phyloP scores from a whole-genome alignment of 192 early-diverging fungal species.

The Coemansia sp. region DNA sequence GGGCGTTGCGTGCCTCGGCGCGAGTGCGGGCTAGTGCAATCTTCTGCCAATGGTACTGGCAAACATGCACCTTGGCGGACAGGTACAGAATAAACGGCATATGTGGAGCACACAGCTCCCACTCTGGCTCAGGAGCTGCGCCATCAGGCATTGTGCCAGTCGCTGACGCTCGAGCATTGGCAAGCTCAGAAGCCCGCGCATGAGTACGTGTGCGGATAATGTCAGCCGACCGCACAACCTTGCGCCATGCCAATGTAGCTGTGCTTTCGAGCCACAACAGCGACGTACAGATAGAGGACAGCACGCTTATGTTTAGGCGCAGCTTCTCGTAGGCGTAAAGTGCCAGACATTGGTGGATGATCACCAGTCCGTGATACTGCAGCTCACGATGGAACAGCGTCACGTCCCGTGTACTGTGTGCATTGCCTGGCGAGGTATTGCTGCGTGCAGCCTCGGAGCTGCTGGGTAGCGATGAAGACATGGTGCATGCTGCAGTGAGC shows the following conservation, averaged over 20 bases:
- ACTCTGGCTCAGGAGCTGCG: slow-evolving; percentile 51
- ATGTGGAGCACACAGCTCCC: slow-evolving; percentile 55
- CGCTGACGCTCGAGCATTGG: slow-evolving; percentile 33
- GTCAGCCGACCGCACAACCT: slow-evolving; percentile 47
- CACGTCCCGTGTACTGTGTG: slow-evolving; percentile 49
- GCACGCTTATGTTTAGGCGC: slow-evolving; percentile 36
- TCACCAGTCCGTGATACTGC: slow-evolving; percentile 50
- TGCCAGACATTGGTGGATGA: slow-evolving; percentile 53
- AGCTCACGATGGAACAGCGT: slow-evolving; percentile 54
- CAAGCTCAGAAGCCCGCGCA: slow-evolving; percentile 43
- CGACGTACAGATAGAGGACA: slow-evolving; percentile 46
- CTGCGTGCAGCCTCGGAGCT: slow-evolving; percentile 14
- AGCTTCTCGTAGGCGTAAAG: slow-evolving; percentile 53
- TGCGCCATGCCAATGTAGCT: slow-evolving; percentile 51
- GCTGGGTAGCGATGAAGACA: slow-evolving; percentile 22
- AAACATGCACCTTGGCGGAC: slow-evolving; percentile 52
- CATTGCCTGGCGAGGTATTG: neutral
- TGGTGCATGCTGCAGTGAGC: slow-evolving; percentile 43
- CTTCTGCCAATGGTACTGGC: slow-evolving; percentile 56
- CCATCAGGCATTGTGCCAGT: slow-evolving; percentile 52
- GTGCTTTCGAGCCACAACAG: slow-evolving; percentile 54
- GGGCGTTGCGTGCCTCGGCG: slow-evolving; percentile 13
- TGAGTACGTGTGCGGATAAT: slow-evolving; percentile 32
- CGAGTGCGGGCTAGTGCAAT: slow-evolving; percentile 46
- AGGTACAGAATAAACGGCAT: slow-evolving; percentile 53